phyloP scores from a whole-genome alignment of 2,329 filamentous ascomycete genomes.

The Fusarium brevicatenulatum region DNA sequence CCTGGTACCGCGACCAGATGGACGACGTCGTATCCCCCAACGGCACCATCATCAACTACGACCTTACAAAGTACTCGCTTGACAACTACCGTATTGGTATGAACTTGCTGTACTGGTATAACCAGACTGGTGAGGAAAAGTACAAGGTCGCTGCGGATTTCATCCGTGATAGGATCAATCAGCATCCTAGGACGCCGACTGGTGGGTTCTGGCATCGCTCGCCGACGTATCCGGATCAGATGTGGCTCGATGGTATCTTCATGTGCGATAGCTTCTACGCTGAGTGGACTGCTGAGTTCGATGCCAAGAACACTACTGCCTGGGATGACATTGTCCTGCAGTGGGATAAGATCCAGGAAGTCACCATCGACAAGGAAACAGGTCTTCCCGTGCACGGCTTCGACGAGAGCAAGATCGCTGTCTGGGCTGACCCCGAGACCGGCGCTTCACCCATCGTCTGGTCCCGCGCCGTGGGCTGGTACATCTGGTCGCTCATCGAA shows the following conservation, averaged over 20 bases:
- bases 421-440: conserved; percentile 62
- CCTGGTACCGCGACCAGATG: conserved; percentile 58
- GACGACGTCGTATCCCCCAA: conserved; percentile 53
- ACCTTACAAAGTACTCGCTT: conserved; percentile 59
- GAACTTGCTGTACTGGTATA: conserved; percentile 61
- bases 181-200: conserved; percentile 59
- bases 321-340: conserved; percentile 59
- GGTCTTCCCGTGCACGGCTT: conserved; percentile 65
- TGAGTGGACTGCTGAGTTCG: conserved; percentile 52
- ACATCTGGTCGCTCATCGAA: conserved; percentile 62
- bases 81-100: conserved; percentile 65
- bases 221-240: conserved; percentile 58
- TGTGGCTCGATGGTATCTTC: conserved; percentile 64
- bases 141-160: conserved; percentile 60
- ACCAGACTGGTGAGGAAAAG: conserved; percentile 56
- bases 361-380: conserved; percentile 51
- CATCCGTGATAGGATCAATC: conserved; percentile 58
- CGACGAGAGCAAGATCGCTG: conserved; percentile 58
- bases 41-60: conserved; percentile 59
- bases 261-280: conserved; percentile 60
- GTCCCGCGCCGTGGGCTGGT: conserved; percentile 66
- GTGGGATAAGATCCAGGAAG: conserved; percentile 56
- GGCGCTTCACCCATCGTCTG: conserved; percentile 64
- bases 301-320: conserved; percentile 51
- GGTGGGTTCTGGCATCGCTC: conserved; percentile 66